Base-by-base conservation (phyloP, 2,329 filamentous ascomycete species). In the Fusarium bulbicola region DNA sequence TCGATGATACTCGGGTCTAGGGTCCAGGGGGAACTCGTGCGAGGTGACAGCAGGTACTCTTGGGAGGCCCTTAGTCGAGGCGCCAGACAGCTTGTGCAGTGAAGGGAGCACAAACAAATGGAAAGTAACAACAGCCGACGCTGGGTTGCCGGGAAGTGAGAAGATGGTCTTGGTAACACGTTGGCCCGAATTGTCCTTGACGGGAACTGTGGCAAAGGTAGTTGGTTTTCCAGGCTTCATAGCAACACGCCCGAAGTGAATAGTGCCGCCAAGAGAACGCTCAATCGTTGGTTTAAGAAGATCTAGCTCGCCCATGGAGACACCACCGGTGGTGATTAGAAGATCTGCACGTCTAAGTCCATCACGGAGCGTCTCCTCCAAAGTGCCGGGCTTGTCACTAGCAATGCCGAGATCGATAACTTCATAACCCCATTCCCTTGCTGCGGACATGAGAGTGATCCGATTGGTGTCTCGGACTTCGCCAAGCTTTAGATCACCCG, bases 171-270 rank as follows among this genome's bases (percentile, higher is more conserved):
- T 95, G 4, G 84, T 84, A 30, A 90, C 82, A 50, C 91, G 87
- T 45, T 88, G 84, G 26, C 91, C 89, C 4, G 77, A 79, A 69
- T 88, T 88, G 66, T 89, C 85, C 81, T 91, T 91, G 43, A 88
- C 85, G 3, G 93, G 91, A 1, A 98, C 88, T 0, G 94, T 98
- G 6, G 96, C 96, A 81, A 99, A 99, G 0, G 96, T 99, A 1
- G 95, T 98, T 5, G 96, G 96, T 82, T 98, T 99, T 9, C 96
- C 96, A 0, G 96, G 96, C 85, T 99, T 99, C 96, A 99, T 98
- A 61, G 92, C 90, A 6, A 99, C 96, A 7, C 96, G 92, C 30
- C 96, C 96, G 77, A 99, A 99, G 82, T 98, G 96, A 74, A 99
- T 97, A 0, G 92, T 96, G 13, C 96, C 96, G 63, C 95, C 94